Base-by-base conservation (phyloP, 1,139 yeast species). In the Blastobotrys niveus region DNA sequence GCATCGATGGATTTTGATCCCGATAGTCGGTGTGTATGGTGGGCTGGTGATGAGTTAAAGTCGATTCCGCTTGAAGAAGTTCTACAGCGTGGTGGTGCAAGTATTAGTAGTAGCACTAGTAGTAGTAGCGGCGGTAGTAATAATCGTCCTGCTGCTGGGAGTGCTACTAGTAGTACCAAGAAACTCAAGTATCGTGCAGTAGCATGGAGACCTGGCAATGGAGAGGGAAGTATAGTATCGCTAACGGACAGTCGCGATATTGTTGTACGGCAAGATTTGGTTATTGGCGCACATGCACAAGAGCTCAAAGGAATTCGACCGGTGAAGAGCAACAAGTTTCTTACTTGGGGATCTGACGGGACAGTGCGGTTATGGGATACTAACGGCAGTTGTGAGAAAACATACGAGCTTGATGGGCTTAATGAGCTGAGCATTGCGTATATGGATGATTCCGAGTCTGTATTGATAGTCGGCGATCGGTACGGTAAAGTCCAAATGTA, bases 281-380 rank as follows among this genome's bases (percentile, higher is more conserved):
- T 43, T 12, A 38, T 39, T 2, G 39, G 34, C n/a, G 38, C 50
- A 15, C 47, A 51, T 33, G 43, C 52, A 4, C 42, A 42, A 30
- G 52, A 51, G 26, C 36, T 53, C 5, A 45, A 46, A 6, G 58
- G 58, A 1, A 48, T 54, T 19, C 44, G 52, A 5, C 46, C 46
- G 9, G 43, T 48, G 18, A 43, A 41, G 8, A 32, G 20, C 7
- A 44, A 48, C 3, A 30, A 48, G 26, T 56, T 59, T 31, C 41
- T 59, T 20, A 55, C 63, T 2, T 59, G 62, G 62, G 55, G 62
- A 2, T 48, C 50, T 1, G 57, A 57, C 37, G 63, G 62, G 2
- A 42, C 36, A 3, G 49, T 57, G 2, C 45, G 53, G 18, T 27
- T 52, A 8, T 57, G 61, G 60, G 42, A 45, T 26, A 46, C 42